Evolutionary conservation across 768 basidiomycete species (phyloP).

Genomic region (Kwoniella mangroviensis): DNA sequence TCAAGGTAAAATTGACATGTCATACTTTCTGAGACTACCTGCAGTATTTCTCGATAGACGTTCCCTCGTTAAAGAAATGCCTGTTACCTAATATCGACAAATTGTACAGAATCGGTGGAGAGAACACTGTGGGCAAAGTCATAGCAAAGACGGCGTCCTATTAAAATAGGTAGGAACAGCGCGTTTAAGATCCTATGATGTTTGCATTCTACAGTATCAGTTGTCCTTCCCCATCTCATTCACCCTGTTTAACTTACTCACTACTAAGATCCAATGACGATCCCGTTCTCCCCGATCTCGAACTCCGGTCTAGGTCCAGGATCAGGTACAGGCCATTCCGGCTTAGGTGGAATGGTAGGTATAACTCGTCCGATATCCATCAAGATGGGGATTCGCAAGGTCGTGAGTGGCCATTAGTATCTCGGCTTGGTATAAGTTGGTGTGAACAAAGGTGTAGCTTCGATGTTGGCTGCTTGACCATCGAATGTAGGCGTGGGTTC

Average conservation of each 20-base stretch:
- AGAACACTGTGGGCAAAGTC: too few relatives aligned
- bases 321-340: neutral
- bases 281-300: neutral
- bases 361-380: neutral
- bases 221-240: neutral
- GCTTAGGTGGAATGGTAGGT: neutral
- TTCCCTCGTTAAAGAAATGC: too few relatives aligned
- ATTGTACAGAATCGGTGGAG: too few relatives aligned
- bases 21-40: too few relatives aligned
- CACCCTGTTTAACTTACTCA: neutral
- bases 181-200: too few relatives aligned
- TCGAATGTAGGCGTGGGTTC: neutral
- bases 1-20: too few relatives aligned
- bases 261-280: neutral
- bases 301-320: neutral
- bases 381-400: neutral
- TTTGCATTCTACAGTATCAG: too few relatives aligned
- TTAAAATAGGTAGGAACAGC: too few relatives aligned
- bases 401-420: neutral
- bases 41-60: too few relatives aligned
- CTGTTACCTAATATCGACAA: too few relatives aligned
- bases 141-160: too few relatives aligned
- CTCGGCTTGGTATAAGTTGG: neutral
- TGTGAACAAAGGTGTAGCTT: neutral
- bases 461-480: neutral